Evolutionary conservation across 1,284 basidiomycete species (phyloP).

Genomic region (Microstroma glucosiphilum): DNA sequence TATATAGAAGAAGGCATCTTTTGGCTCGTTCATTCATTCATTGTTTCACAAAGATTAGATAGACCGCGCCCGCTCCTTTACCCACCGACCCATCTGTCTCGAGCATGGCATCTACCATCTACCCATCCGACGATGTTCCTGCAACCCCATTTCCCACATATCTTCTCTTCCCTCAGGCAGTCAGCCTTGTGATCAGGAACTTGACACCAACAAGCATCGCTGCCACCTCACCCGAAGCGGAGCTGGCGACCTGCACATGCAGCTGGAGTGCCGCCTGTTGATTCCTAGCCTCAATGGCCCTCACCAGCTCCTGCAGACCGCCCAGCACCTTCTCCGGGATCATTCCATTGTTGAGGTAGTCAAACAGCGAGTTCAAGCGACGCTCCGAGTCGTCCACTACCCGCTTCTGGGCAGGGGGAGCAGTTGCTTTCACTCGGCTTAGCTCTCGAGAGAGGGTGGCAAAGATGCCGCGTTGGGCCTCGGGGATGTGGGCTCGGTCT

Average conservation of each 20-base stretch:
- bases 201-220: conserved; percentile 45
- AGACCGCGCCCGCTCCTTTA: too few species aligned
- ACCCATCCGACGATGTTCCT: too few species aligned
- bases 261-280: conserved; percentile 39
- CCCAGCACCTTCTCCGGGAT: conserved; percentile 52
- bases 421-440: conserved; percentile 24
- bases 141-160: too few species aligned
- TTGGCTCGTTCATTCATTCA: too few species aligned
- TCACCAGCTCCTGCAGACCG: conserved; percentile 46
- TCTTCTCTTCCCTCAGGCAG: too few species aligned
- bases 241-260: conserved; percentile 44
- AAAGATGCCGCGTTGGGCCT: conserved; percentile 63
- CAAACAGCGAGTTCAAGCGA: conserved; percentile 77
- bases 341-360: conserved; percentile 83
- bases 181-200: conserved; percentile 34
- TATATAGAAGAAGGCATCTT: too few species aligned
- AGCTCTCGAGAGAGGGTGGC: conserved; percentile 48
- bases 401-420: conserved; percentile 70
- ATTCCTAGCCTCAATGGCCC: conserved; percentile 42
- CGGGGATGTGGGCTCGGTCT: conserved; percentile 83
- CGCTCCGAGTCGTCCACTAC: conserved; percentile 82
- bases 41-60: too few species aligned
- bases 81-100: too few species aligned
- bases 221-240: conserved; percentile 39
- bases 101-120: too few species aligned